A percentile compares a stretch with the other conserved stretches of the same genome.
phyloP scores from a whole-genome alignment of 75 land plant genomes.

The Picea sitchensis region DNA sequence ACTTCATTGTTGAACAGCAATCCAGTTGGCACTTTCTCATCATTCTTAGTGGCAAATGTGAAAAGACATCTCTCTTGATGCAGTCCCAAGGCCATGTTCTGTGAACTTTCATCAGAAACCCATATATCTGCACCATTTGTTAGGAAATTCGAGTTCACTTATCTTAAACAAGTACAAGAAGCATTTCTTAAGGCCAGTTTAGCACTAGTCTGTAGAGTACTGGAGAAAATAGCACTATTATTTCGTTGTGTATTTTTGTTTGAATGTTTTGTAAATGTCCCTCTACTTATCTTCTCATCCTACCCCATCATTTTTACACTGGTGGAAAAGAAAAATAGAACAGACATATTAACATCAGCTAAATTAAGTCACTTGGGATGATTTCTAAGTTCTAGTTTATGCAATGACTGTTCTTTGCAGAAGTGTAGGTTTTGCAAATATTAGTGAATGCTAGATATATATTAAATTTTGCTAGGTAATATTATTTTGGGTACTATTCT shows the following conservation, averaged over 20 bases:
- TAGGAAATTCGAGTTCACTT: not conserved
- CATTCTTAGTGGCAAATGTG: not conserved
- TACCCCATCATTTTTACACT: not conserved
- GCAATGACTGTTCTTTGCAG: not conserved
- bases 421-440: not conserved
- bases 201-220: too few species aligned
- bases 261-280: not conserved
- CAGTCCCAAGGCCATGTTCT: not conserved
- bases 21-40: too few species aligned
- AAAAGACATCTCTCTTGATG: not conserved
- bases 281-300: not conserved
- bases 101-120: not conserved
- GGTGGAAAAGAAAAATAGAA: not conserved
- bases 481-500: not conserved
- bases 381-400: too few species aligned
- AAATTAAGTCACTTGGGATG: too few species aligned
- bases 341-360: too few species aligned
- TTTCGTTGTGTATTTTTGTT: not conserved
- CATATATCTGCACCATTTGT: not conserved
- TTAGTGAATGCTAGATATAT: not conserved
- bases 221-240: not conserved
- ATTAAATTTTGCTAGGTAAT: not conserved
- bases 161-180: too few species aligned
- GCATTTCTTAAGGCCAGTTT: too few species aligned
- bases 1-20: too few species aligned